Conservation (phyloP, 2,329 filamentous ascomycete genomes). For the Meredithiella fracta region DNA sequence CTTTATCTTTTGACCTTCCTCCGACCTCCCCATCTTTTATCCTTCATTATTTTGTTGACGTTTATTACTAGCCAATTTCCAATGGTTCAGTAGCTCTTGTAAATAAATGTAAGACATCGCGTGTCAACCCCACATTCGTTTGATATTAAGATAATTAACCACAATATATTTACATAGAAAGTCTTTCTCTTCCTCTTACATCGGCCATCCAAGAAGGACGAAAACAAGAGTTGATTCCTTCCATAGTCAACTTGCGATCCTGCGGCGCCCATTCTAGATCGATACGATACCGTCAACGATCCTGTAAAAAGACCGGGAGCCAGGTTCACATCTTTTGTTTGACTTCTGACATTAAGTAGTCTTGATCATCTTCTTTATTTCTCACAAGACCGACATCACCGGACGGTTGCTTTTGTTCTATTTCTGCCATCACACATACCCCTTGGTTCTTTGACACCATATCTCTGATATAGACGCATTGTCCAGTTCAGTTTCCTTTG, state of each 20-base stretch:
- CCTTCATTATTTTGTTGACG: neutral
- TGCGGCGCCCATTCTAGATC: neutral
- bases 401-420: neutral
- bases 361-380: neutral
- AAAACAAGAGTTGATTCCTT: neutral
- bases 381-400: neutral
- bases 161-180: neutral
- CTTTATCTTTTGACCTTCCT: neutral
- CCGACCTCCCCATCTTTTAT: neutral
- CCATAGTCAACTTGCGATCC: neutral
- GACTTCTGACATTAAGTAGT: neutral
- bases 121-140: too few species aligned
- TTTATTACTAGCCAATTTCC: neutral
- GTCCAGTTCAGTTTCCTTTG: neutral
- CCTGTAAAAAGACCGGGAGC: neutral
- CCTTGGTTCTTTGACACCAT: neutral
- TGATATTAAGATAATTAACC: too few species aligned
- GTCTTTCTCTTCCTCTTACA: neutral
- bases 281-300: neutral
- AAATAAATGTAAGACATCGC: too few species aligned
- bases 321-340: neutral
- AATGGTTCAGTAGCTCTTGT: neutral
- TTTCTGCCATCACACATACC: neutral
- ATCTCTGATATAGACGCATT: neutral
- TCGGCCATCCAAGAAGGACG: neutral